These are phyloP conservation scores for Hirsutella minnesotensis DNA, from an alignment of 2,329 filamentous ascomycete species.

Conservation along the genomic window DNA sequence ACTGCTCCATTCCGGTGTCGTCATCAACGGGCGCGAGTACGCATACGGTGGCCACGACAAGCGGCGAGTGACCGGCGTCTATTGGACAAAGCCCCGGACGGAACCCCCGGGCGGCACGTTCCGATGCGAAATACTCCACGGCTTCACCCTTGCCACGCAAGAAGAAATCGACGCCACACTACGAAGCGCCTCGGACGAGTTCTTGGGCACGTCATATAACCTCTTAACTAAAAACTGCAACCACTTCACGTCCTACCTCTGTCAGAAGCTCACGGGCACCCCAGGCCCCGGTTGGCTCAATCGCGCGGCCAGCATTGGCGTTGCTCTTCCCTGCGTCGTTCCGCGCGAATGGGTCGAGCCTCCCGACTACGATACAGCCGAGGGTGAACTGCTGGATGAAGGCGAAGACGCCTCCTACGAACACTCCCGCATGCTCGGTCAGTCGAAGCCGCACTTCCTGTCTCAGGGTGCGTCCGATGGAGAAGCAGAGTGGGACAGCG, in stretches of 20 bases:
- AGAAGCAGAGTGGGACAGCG: constrained; percentile 30
- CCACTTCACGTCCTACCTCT: constrained; percentile 72
- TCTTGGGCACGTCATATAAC: constrained; percentile 68
- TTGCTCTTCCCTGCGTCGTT: constrained; percentile 71
- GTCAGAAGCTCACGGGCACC: constrained; percentile 58
- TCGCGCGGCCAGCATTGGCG: constrained; percentile 70
- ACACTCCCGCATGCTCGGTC: constrained; percentile 45
- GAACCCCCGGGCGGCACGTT: constrained; percentile 71
- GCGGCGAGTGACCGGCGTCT: constrained; percentile 62
- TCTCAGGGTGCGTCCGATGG: constrained; percentile 8
- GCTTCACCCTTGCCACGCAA: constrained; percentile 59
- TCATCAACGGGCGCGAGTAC: constrained; percentile 71
- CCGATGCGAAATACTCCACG: constrained; percentile 62
- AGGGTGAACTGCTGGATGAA: constrained; percentile 55
- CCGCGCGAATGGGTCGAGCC: constrained; percentile 72
- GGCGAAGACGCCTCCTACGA: constrained; percentile 38
- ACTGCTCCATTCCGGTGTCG: constrained; percentile 72
- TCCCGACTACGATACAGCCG: constrained; percentile 62
- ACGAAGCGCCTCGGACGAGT: constrained; percentile 55
- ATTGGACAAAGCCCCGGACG: constrained; percentile 63
- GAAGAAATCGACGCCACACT: constrained; percentile 62
- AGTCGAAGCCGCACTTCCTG: constrained; percentile 19
- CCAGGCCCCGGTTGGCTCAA: constrained; percentile 68
- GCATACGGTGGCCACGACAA: constrained; percentile 75
- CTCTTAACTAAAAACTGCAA: constrained; percentile 79